Evolutionary conservation across 2,329 filamentous ascomycete genomes (phyloP).

Genomic region (Aureobasidium namibiae): DNA sequence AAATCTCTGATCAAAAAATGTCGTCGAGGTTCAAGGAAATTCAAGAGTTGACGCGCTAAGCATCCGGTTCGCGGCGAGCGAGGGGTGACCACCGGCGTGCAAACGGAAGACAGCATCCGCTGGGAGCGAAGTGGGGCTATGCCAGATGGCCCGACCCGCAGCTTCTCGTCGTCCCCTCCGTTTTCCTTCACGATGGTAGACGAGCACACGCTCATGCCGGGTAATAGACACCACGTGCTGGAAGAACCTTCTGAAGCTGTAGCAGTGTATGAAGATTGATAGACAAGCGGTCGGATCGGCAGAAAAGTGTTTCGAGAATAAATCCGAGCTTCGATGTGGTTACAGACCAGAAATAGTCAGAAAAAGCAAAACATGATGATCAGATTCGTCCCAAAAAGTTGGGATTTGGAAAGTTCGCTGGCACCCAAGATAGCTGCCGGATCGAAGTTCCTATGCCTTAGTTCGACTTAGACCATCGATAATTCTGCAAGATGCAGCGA

Average conservation of each 20-base stretch:
- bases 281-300: not conserved
- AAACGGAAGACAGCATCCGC: conserved; percentile 9
- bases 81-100: conserved; percentile 4
- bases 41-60: conserved; percentile 3
- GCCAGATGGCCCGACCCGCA: conserved; percentile 11
- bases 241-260: not conserved
- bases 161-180: not conserved
- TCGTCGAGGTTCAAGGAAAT: not conserved
- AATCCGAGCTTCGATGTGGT: not conserved
- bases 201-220: conserved; percentile 1
- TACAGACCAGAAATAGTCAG: not conserved
- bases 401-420: conserved; percentile 6
- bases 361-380: conserved; percentile 3
- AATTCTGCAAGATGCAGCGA: conserved; percentile 10
- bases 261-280: not conserved
- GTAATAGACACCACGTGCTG: not conserved
- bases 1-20: not conserved
- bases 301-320: not conserved
- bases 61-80: conserved; percentile 11
- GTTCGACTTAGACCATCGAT: conserved; percentile 4
- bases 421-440: conserved; percentile 6
- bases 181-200: not conserved
- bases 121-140: conserved; percentile 8
- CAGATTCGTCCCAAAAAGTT: not conserved
- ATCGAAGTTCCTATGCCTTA: conserved; percentile 9